phyloP scores from a whole-genome alignment of 306 rosid species.

The Cicer bijugum region DNA sequence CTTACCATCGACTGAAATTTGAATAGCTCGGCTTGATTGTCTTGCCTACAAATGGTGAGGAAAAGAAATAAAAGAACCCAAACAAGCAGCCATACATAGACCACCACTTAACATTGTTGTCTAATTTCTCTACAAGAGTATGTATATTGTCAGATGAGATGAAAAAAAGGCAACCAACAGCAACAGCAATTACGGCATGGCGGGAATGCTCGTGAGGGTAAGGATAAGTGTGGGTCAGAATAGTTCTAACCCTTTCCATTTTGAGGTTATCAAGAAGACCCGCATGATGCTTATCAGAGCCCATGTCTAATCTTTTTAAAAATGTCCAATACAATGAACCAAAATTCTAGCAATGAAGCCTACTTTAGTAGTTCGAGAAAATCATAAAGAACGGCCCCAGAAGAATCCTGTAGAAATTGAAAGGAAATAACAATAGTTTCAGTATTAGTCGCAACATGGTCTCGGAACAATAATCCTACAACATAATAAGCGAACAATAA shows the following conservation, averaged over 20 bases:
- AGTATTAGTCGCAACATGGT: conserved; percentile 11
- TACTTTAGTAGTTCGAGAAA: conserved; percentile 43
- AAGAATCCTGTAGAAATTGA: conserved; percentile 49
- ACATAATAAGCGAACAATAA: background rate
- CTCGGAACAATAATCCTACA: conserved; percentile 27
- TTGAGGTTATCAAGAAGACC: conserved; percentile 75
- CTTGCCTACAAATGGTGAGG: conserved; percentile 95
- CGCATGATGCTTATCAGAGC: conserved; percentile 59
- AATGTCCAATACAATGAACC: conserved; percentile 30
- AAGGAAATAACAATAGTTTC: background rate
- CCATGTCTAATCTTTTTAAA: conserved; percentile 48
- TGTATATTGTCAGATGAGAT: conserved; percentile 96
- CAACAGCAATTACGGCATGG: conserved; percentile 94
- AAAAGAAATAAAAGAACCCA: conserved; percentile 97
- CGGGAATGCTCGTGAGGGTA: conserved; percentile 99
- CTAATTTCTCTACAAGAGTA: conserved; percentile 88
- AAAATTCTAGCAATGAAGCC: conserved; percentile 43
- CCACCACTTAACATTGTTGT: conserved; percentile 96
- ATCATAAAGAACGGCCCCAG: conserved; percentile 42
- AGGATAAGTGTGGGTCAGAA: conserved; percentile 78
- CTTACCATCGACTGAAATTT: conserved; percentile 98
- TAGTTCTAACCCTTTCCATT: conserved; percentile 94
- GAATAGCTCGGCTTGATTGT: conserved; percentile 97
- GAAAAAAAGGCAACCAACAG: conserved; percentile 88
- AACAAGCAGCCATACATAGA: conserved; percentile 86